phyloP scores from a whole-genome alignment of 2,329 filamentous ascomycete species.

The Colletotrichum spaethianum region DNA sequence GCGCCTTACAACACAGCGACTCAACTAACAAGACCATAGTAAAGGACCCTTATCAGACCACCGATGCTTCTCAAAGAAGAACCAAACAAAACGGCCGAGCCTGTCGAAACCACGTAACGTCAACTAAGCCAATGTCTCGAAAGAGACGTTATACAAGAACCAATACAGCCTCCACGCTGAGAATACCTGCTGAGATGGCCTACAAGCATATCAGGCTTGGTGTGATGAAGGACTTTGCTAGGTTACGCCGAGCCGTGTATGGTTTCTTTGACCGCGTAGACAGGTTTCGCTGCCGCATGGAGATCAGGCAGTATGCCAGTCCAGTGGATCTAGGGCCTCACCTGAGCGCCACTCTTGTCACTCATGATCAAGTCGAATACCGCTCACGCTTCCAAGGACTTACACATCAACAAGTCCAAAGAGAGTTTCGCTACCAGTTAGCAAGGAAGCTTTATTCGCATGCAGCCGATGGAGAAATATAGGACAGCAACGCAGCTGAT shows the following conservation, averaged over 20 bases:
- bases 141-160: background rate
- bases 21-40: background rate
- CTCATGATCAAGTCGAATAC: background rate
- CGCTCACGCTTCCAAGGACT: background rate
- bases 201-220: background rate
- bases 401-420: background rate
- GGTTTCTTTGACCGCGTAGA: background rate
- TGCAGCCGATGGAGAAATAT: too few relatives aligned
- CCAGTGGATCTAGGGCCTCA: background rate
- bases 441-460: too few relatives aligned
- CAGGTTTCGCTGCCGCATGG: too few relatives aligned
- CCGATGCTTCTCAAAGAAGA: background rate
- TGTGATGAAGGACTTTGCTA: background rate
- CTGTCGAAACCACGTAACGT: background rate
- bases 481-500: too few relatives aligned
- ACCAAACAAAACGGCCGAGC: background rate
- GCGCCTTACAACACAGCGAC: background rate
- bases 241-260: background rate
- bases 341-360: background rate
- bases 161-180: background rate
- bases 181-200: background rate
- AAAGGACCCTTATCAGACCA: background rate
- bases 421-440: background rate
- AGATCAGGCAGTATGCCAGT: too few relatives aligned
- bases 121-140: background rate